A percentile compares a stretch with the other conserved stretches of the same genome.
Conservation (phyloP, 371 early-diverging fungal genomes). For the Mucor lusitanicus region DNA sequence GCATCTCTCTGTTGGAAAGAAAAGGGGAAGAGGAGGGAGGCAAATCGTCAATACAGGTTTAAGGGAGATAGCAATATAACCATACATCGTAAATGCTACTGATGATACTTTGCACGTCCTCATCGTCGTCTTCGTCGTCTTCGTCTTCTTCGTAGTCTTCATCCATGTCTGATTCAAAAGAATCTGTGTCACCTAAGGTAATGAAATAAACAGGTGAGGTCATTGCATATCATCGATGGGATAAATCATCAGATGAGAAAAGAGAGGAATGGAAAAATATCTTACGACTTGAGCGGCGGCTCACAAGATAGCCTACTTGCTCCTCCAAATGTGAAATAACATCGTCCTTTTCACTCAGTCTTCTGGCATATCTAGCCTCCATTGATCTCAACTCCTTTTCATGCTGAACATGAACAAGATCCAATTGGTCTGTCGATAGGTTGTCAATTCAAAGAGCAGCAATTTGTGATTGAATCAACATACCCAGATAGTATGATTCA, state of each 20-base stretch:
- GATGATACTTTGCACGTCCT: slow-evolving; percentile 3
- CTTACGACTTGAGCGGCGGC: slow-evolving; percentile 1
- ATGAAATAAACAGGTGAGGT: slow-evolving; percentile 6
- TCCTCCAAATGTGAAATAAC: slow-evolving; percentile 11
- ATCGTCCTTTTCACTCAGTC: slow-evolving; percentile 19
- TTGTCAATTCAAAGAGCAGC: slow-evolving; percentile 2
- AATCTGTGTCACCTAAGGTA: slow-evolving; percentile 6
- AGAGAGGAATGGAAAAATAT: background rate
- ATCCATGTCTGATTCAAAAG: slow-evolving; percentile 11
- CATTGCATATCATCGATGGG: background rate
- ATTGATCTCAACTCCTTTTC: slow-evolving; percentile 12
- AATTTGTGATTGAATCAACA: background rate
- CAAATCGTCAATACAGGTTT: background rate
- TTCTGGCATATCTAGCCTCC: slow-evolving; percentile 17
- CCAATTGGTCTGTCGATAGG: slow-evolving; percentile 10
- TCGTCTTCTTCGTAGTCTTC: background rate
- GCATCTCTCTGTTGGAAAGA: slow-evolving; percentile 6
- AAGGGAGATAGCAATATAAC: background rate
- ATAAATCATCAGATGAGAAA: background rate
- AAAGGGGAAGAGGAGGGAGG: background rate
- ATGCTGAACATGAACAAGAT: slow-evolving; percentile 8
- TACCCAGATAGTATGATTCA: slow-evolving; percentile 11
- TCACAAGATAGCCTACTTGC: slow-evolving; percentile 18
- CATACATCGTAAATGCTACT: slow-evolving; percentile 21
- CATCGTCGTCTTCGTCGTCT: background rate